These are phyloP conservation scores for Eurotiales sp. DNA, from an alignment of 2,329 filamentous ascomycete species.

Conservation along the genomic window DNA sequence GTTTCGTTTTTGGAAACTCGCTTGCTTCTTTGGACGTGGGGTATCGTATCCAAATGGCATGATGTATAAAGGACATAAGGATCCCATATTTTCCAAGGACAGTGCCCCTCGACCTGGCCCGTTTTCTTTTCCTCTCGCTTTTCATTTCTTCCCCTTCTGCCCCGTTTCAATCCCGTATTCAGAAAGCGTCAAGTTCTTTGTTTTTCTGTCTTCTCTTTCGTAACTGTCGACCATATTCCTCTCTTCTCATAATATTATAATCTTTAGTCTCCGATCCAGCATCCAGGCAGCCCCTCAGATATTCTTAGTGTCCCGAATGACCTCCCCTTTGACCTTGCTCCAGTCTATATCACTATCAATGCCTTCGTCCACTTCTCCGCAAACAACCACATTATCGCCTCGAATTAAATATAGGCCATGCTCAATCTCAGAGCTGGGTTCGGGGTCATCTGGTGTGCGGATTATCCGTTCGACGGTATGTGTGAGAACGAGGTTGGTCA, in stretches of 20 bases:
- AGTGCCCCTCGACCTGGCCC: neutral
- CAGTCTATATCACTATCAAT: constrained; percentile 90
- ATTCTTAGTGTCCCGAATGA: constrained; percentile 83
- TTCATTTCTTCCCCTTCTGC: neutral
- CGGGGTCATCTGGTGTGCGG: constrained; percentile 74
- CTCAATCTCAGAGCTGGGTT: constrained; percentile 73
- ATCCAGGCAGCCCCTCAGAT: constrained; percentile 39
- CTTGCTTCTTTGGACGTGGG: too few relatives aligned
- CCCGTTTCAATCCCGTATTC: neutral
- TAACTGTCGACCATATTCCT: neutral
- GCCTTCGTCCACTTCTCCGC: constrained; percentile 84
- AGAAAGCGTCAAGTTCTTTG: neutral
- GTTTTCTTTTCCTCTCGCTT: neutral
- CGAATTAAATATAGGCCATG: constrained; percentile 88
- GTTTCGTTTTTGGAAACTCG: too few relatives aligned
- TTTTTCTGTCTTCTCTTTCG: neutral
- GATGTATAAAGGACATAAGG: neutral
- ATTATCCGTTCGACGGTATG: constrained; percentile 87
- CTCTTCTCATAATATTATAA: neutral
- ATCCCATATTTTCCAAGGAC: neutral
- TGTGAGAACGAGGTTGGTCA: constrained; percentile 85
- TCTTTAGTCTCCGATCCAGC: neutral
- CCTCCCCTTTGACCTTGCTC: constrained; percentile 79
- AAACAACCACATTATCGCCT: constrained; percentile 89
- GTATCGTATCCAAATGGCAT: neutral